These are phyloP conservation scores for Colletotrichum phormii DNA, from an alignment of 2,329 filamentous ascomycete species.

Conservation along the genomic window DNA sequence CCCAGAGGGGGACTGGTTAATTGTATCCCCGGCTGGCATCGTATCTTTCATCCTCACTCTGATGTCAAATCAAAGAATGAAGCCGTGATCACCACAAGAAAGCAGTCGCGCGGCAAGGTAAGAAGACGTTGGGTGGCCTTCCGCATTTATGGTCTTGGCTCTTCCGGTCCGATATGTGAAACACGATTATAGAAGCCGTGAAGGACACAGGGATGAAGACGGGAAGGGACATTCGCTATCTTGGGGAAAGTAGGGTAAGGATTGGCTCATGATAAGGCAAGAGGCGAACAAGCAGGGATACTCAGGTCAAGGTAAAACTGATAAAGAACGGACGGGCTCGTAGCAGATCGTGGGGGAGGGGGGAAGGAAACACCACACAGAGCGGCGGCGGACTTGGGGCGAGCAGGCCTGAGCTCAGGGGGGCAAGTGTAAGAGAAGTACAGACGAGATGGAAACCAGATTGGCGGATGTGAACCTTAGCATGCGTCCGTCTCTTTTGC, in stretches of 20 bases:
- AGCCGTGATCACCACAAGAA: not conserved
- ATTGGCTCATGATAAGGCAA: slow-evolving; percentile 5
- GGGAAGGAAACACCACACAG: not conserved
- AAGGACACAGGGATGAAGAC: slow-evolving; percentile 7
- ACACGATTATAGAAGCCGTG: slow-evolving; percentile 3
- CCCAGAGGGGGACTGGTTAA: slow-evolving; percentile 49
- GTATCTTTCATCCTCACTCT: slow-evolving; percentile 17
- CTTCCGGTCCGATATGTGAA: slow-evolving; percentile 20
- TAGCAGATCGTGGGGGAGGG: slow-evolving; percentile 1
- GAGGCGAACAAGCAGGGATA: slow-evolving; percentile 24
- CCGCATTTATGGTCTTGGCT: slow-evolving; percentile 16
- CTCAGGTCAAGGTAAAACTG: slow-evolving; percentile 16
- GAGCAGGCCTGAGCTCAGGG: slow-evolving; percentile 13
- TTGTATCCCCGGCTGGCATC: slow-evolving; percentile 46
- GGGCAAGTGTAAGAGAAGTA: slow-evolving; percentile 15
- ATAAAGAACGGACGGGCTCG: slow-evolving; percentile 15
- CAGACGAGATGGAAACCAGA: slow-evolving; percentile 22
- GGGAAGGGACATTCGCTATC: slow-evolving; percentile 9
- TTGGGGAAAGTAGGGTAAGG: not conserved
- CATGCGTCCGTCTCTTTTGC: not conserved
- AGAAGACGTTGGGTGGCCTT: not conserved
- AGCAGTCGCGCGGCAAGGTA: not conserved
- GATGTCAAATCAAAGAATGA: not conserved
- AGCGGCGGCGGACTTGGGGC: not conserved
- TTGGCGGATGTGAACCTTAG: not conserved